These are phyloP conservation scores for Pulveroboletus sp. DNA, from an alignment of 768 basidiomycete genomes.

Conservation along the genomic window DNA sequence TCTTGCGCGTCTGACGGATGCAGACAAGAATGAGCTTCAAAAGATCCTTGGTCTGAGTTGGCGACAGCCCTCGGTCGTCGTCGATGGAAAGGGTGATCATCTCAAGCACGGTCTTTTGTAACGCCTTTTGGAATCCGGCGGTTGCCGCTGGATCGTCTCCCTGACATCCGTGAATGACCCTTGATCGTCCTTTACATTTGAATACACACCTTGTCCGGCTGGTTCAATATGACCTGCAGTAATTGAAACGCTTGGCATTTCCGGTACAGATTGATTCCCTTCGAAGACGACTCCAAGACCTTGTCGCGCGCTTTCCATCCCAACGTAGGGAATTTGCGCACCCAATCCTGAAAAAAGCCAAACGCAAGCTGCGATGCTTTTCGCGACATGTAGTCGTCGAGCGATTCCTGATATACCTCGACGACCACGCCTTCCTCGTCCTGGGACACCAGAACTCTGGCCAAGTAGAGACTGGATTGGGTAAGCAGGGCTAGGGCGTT, in stretches of 20 bases:
- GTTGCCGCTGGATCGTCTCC: conserved; percentile 40
- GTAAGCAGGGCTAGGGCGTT: conserved; percentile 65
- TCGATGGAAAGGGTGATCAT: conserved; percentile 48
- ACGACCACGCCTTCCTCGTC: conserved; percentile 42
- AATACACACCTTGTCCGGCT: conserved; percentile 28
- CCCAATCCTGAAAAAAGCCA: conserved; percentile 76
- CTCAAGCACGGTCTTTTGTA: conserved; percentile 50
- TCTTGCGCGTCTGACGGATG: conserved; percentile 59
- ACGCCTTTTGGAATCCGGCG: conserved; percentile 41
- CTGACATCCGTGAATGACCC: conserved; percentile 22
- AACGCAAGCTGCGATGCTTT: conserved; percentile 77
- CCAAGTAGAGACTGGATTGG: conserved; percentile 68
- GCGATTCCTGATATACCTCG: conserved; percentile 59
- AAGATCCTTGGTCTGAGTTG: conserved; percentile 74
- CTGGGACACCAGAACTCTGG: conserved; percentile 46
- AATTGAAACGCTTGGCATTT: conserved; percentile 73
- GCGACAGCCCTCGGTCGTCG: conserved; percentile 45
- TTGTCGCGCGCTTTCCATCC: conserved; percentile 66
- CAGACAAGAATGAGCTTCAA: conserved; percentile 66
- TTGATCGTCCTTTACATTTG: background rate
- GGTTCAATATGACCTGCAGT: conserved; percentile 59
- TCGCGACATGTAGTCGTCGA: conserved; percentile 73
- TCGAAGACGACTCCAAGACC: conserved; percentile 53
- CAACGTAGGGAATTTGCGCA: conserved; percentile 57
- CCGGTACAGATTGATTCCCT: conserved; percentile 75